Evolutionary conservation across 23 red algal genomes (phyloP), one percentile per base, ranked within the genome.

Genomic region (Gracilaria caudata): DNA sequence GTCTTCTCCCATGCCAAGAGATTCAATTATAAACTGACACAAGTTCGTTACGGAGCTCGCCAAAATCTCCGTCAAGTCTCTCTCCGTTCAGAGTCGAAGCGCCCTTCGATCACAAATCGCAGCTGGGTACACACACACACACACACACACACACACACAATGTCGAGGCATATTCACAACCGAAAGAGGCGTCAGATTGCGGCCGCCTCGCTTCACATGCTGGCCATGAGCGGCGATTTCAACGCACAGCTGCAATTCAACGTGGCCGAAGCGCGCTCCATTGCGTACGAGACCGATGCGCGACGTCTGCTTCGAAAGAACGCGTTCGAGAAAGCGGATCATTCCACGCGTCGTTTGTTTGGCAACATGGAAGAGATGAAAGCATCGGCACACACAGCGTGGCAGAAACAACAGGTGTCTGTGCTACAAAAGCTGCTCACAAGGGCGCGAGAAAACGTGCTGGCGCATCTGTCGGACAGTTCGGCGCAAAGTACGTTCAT

Each of bases 211-310:
- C 60, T 65, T 11, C 60, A 65, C 60, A 65, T 65, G 60, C 20
- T 65, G 23, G 60, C 60, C 11, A 65, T 65, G 60, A 65, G 60
- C 24, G 60, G 60, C 26, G 60, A 65, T 19, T 65, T 32, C 60
- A 65, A 65, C 32, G 60, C 60, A 65, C 60, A 65, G 60, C 60
- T 65, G 32, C 60, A 65, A 33, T 65, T 65, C 60, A 65, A 65
- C 60, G 60, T 65, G n/a, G 60, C 60, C 32, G 60, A 65, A 35
- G 10, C 60, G 29, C 60, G 8, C 25, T 65, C 60, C 20, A 65
- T 65, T 65, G n/a, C 29, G 9, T 65, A 33, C 29, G 60, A 65
- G 24, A 65, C 60, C 24, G 60, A 65, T 32, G 1, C 60, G 7
- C 26, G 60, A 65, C 60, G 60, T 9, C 60, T 65, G 25, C 26